Conservation (phyloP, 164 flowering plant species). For the Amborella trichopoda region DNA sequence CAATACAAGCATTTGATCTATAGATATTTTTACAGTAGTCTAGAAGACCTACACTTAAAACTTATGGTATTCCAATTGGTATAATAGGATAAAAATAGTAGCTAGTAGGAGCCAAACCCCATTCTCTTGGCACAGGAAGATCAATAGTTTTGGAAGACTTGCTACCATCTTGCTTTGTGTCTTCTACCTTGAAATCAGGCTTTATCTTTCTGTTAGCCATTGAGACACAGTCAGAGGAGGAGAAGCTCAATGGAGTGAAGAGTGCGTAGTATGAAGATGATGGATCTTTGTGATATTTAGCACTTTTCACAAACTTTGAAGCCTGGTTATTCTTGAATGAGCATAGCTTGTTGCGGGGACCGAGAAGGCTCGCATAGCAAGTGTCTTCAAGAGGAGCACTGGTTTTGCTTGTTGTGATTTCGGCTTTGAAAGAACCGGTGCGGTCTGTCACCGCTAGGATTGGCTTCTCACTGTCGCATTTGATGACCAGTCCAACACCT, state of each 20-base stretch:
- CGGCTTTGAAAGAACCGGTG: constrained; percentile 32
- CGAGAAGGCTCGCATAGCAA: constrained; percentile 50
- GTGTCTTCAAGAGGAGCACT: constrained; percentile 9
- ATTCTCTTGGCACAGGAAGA: constrained; percentile 58
- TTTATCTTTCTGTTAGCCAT: constrained; percentile 2
- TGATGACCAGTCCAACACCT: constrained; percentile 42
- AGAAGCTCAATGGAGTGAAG: constrained; percentile 36
- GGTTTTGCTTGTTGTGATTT: constrained; percentile 19
- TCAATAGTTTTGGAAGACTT: constrained; percentile 50
- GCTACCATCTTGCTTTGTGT: constrained; percentile 9
- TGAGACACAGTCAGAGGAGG: constrained; percentile 16
- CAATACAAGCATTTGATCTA: no score
- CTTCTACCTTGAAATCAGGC: neutral
- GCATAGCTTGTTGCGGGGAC: constrained; percentile 45
- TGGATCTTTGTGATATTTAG: constrained; percentile 1
- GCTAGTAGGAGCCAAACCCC: constrained; percentile 72
- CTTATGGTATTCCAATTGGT: constrained; percentile 62
- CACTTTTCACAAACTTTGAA: constrained; percentile 24
- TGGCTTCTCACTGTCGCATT: constrained; percentile 40
- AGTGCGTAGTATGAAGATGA: constrained; percentile 21
- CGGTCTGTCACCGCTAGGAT: constrained; percentile 24
- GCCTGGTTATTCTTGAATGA: constrained; percentile 18
- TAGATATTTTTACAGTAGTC: no score
- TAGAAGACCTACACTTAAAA: no score
- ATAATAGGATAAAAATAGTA: constrained; percentile 50